Conservation (phyloP, 331 rosid species). For the Malus hybrid region DNA sequence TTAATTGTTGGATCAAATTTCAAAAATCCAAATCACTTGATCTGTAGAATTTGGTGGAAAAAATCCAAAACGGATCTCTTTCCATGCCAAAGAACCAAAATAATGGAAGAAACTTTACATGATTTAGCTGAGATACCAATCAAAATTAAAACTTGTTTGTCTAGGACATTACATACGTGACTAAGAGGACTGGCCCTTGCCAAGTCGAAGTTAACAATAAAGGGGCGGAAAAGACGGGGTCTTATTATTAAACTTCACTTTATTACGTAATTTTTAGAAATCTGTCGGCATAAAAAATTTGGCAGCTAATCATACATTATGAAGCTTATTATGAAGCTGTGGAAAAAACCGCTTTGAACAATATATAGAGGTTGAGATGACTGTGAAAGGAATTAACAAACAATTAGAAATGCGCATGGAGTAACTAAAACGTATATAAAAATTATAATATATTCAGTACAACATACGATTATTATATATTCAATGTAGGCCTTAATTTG, state of each 20-base stretch:
- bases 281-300: background rate
- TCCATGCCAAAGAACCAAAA: background rate
- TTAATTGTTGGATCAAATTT: too few species aligned
- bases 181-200: too few species aligned
- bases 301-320: background rate
- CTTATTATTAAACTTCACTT: background rate
- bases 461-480: too few species aligned
- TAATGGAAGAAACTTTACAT: too few species aligned
- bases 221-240: background rate
- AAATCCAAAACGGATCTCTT: too few species aligned
- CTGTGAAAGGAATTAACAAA: too few species aligned
- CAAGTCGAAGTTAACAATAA: background rate
- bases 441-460: too few species aligned
- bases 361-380: background rate
- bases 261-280: background rate
- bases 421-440: too few species aligned
- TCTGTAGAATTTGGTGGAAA: too few species aligned
- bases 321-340: too few species aligned
- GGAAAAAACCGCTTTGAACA: background rate
- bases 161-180: fast-evolving
- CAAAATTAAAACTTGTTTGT: background rate
- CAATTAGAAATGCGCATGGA: background rate
- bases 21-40: too few species aligned
- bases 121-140: background rate
- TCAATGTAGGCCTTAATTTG: background rate